A percentile compares a stretch with the other conserved stretches of the same genome.
Evolutionary conservation across 768 basidiomycete genomes (phyloP).

Genomic region (Amanita pallidorosea): DNA sequence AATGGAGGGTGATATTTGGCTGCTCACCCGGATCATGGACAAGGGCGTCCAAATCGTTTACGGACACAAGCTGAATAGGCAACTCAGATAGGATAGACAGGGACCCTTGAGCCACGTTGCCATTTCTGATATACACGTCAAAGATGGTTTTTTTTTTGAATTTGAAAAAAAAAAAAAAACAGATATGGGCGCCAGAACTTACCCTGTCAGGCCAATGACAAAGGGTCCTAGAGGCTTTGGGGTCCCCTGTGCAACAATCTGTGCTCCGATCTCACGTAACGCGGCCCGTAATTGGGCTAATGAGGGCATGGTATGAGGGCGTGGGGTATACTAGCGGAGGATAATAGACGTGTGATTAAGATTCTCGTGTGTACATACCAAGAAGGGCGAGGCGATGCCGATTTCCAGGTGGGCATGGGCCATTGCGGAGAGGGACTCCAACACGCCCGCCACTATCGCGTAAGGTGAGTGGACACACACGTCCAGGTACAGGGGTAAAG

Average conservation of each 20-base stretch:
- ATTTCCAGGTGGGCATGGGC: constrained; percentile 70
- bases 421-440: constrained; percentile 71
- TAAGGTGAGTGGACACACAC: background rate
- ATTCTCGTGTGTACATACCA: constrained; percentile 36
- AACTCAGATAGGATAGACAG: constrained; percentile 64
- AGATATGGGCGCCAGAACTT: constrained; percentile 10
- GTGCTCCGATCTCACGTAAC: constrained; percentile 45
- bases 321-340: constrained; percentile 51
- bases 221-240: constrained; percentile 63
- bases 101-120: constrained; percentile 76
- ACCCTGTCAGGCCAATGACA: constrained; percentile 80
- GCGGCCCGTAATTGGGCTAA: constrained; percentile 40
- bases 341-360: background rate
- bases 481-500: background rate
- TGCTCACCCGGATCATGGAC: constrained; percentile 38
- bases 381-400: constrained; percentile 75
- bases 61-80: constrained; percentile 47
- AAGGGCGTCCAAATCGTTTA: constrained; percentile 46
- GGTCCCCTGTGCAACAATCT: constrained; percentile 46
- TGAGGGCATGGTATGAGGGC: constrained; percentile 65
- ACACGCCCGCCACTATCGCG: constrained; percentile 56
- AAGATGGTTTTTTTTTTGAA: background rate
- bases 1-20: background rate
- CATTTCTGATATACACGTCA: constrained; percentile 34
- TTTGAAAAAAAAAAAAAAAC: background rate